Evolutionary conservation across 257 asterid species (phyloP).

Genomic region (Apocynum venetum): DNA sequence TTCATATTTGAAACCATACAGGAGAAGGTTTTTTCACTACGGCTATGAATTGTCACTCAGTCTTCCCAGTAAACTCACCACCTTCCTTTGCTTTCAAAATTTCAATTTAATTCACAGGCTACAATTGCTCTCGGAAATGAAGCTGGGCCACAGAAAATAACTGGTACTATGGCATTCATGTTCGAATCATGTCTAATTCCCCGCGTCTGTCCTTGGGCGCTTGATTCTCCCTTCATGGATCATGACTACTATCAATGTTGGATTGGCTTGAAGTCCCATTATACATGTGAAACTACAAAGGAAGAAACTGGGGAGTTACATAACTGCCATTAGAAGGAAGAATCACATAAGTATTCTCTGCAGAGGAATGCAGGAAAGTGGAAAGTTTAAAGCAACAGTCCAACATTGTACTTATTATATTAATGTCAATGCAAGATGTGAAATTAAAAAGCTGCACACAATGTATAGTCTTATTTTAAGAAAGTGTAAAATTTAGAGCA

Average conservation of each 20-base stretch:
- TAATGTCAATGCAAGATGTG: too few relatives aligned
- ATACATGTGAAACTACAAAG: slow-evolving; percentile 27
- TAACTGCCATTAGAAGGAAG: slow-evolving; percentile 26
- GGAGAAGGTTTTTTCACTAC: background rate
- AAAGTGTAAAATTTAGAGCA: too few relatives aligned
- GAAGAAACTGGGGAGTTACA: slow-evolving; percentile 20
- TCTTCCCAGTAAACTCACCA: background rate
- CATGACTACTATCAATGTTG: slow-evolving; percentile 89
- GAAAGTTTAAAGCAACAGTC: too few relatives aligned
- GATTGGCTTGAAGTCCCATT: slow-evolving; percentile 95
- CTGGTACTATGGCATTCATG: slow-evolving; percentile 89
- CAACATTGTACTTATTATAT: too few relatives aligned
- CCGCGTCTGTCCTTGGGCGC: slow-evolving; percentile 89
- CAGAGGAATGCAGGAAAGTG: background rate
- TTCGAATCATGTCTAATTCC: slow-evolving; percentile 92
- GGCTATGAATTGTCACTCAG: background rate
- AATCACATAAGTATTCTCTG: background rate
- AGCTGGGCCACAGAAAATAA: slow-evolving; percentile 63
- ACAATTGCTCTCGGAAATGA: slow-evolving; percentile 70
- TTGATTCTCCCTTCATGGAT: slow-evolving; percentile 76
- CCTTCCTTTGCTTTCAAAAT: background rate
- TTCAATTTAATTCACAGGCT: slow-evolving; percentile 37
- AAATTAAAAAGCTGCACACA: too few relatives aligned
- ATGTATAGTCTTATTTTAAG: too few relatives aligned
- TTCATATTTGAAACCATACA: too few relatives aligned